Evolutionary conservation across 805 yeast genomes (phyloP).

Genomic region (Danielia reshetovae): DNA sequence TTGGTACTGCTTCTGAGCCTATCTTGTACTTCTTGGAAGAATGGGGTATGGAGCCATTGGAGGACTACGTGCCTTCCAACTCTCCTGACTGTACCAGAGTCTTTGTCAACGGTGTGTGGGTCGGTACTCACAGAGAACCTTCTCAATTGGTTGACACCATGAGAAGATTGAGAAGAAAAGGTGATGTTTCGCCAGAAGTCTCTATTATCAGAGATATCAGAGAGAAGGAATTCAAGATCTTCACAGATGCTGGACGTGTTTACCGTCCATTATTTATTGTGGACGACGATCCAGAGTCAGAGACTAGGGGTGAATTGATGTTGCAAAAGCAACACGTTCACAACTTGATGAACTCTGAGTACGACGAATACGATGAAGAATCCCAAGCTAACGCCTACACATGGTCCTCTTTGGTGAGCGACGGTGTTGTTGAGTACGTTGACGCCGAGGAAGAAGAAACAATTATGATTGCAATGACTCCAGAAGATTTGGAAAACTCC

Average conservation of each 20-base stretch:
- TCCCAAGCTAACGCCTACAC: slow-evolving; percentile 54
- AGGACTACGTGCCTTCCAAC: slow-evolving; percentile 90
- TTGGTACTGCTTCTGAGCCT: slow-evolving; percentile 96
- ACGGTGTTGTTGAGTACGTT: slow-evolving; percentile 91
- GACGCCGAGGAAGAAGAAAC: slow-evolving; percentile 99
- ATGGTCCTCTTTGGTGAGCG: slow-evolving; percentile 79
- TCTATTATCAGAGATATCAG: slow-evolving; percentile 95
- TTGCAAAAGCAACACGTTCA: slow-evolving; percentile 82
- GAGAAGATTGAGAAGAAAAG: slow-evolving; percentile 87
- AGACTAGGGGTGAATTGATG: slow-evolving; percentile 69
- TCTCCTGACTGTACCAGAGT: slow-evolving; percentile 90
- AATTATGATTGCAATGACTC: slow-evolving; percentile 97
- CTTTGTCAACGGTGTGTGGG: slow-evolving; percentile 99
- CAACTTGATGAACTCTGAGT: slow-evolving; percentile 58
- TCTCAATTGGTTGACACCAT: slow-evolving; percentile 87
- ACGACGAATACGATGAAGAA: slow-evolving; percentile 57
- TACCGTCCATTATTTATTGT: slow-evolving; percentile 95
- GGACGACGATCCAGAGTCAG: slow-evolving; percentile 73
- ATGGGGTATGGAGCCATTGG: slow-evolving; percentile 99
- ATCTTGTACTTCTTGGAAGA: slow-evolving; percentile 90
- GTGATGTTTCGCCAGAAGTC: slow-evolving; percentile 94
- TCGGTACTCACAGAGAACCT: slow-evolving; percentile 97
- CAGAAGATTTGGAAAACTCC: slow-evolving; percentile 84
- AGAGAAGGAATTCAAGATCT: slow-evolving; percentile 92
- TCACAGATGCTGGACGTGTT: slow-evolving; percentile 98